A percentile compares a stretch with the other conserved stretches of the same genome.
phyloP scores from a whole-genome alignment of 768 basidiomycete genomes.

The Lyophyllum shimeji region DNA sequence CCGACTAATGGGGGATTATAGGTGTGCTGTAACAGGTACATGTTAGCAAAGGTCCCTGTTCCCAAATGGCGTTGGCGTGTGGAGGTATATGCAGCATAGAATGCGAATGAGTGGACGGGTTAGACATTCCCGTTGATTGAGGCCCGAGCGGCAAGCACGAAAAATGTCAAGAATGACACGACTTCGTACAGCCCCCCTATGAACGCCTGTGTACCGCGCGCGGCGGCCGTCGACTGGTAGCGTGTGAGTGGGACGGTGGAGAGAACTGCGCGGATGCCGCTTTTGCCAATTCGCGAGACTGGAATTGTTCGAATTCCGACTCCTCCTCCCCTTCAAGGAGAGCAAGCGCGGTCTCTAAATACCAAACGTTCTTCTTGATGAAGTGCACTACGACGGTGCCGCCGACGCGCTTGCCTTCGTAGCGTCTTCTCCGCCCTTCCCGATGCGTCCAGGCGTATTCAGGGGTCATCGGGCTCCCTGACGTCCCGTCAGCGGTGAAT shows the following conservation, averaged over 20 bases:
- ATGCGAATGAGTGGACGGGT: background rate
- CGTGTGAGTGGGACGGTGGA: conserved; percentile 8
- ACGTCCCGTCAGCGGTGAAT: conserved; percentile 2
- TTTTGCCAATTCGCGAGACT: conserved; percentile 25
- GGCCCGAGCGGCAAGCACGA: background rate
- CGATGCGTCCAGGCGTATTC: conserved; percentile 70
- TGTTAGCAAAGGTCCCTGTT: background rate
- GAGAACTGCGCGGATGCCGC: conserved; percentile 13
- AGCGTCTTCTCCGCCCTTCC: conserved; percentile 66
- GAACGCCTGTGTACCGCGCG: conserved; percentile 4
- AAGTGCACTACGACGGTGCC: conserved; percentile 97
- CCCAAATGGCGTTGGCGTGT: background rate
- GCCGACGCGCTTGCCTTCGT: conserved; percentile 71
- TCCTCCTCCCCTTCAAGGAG: conserved; percentile 79
- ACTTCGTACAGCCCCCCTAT: conserved; percentile 2
- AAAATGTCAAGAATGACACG: background rate
- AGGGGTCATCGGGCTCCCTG: conserved; percentile 59
- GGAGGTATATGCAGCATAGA: conserved; percentile 7
- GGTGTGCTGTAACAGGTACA: background rate
- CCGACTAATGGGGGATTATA: background rate
- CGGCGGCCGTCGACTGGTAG: conserved; percentile 4
- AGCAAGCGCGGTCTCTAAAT: conserved; percentile 88
- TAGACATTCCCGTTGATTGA: background rate
- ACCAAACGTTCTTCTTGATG: conserved; percentile 98
- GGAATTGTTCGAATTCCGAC: conserved; percentile 52